Conservation (phyloP, 192 early-diverging fungal genomes). For the Podochytrium sp. region DNA sequence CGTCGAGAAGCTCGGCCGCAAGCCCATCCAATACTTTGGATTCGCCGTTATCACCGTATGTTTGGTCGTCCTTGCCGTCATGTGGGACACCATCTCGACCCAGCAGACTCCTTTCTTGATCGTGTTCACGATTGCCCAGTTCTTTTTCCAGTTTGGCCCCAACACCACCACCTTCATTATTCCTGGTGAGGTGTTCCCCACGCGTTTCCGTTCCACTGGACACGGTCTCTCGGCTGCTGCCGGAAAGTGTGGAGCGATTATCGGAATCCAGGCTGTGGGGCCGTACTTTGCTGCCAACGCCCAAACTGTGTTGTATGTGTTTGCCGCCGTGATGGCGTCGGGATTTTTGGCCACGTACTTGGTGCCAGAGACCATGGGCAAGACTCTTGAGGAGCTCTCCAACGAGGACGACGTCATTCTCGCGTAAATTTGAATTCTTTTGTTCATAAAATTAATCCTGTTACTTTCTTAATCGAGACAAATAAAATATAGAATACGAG, state of each 20-base stretch:
- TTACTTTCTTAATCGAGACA: too few relatives aligned
- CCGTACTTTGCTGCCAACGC: conserved; percentile 40
- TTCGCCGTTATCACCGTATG: conserved; percentile 78
- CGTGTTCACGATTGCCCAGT: conserved; percentile 51
- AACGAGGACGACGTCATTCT: conserved; percentile 39
- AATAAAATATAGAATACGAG: too few relatives aligned
- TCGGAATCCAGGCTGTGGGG: conserved; percentile 54
- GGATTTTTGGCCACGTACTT: conserved; percentile 67
- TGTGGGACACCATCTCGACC: conserved; percentile 31
- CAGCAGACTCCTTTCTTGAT: conserved; percentile 45
- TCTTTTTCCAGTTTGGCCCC: conserved; percentile 94
- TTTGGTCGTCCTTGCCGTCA: conserved; percentile 58
- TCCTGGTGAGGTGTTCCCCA: conserved; percentile 76
- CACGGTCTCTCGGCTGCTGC: conserved; percentile 82
- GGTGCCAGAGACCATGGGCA: conserved; percentile 80
- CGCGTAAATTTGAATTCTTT: too few relatives aligned
- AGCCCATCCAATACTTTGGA: conserved; percentile 89
- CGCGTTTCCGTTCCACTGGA: conserved; percentile 72
- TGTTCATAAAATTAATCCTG: too few relatives aligned
- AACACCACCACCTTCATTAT: conserved; percentile 88
- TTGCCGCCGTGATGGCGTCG: conserved; percentile 48
- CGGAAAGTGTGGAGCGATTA: conserved; percentile 77
- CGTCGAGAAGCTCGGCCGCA: conserved; percentile 89
- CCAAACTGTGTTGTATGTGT: conserved; percentile 29
- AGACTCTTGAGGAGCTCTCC: conserved; percentile 71